Evolutionary conservation across 306 rosid genomes (phyloP).

Genomic region (Fagus crenata): DNA sequence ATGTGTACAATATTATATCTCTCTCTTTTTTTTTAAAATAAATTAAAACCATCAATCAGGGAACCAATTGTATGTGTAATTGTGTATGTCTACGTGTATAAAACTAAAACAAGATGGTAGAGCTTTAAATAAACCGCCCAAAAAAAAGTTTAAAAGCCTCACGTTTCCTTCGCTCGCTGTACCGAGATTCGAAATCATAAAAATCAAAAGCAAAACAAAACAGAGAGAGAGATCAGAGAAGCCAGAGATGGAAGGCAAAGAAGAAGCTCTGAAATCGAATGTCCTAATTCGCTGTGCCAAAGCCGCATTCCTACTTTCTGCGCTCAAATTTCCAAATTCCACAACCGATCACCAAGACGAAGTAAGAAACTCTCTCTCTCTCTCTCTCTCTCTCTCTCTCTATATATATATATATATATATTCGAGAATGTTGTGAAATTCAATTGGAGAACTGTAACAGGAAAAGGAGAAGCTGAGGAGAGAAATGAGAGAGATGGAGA

Average conservation of each 20-base stretch:
- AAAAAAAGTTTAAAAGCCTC: no score
- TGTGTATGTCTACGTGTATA: no score
- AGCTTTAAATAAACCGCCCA: no score
- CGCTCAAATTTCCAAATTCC: slow-evolving; percentile 33
- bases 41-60: no score
- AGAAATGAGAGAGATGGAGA: slow-evolving; percentile 46
- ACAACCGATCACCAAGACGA: slow-evolving; percentile 13
- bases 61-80: no score
- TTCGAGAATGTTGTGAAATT: neutral
- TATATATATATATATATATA: neutral
- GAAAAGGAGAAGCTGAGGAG: slow-evolving; percentile 41
- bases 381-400: neutral
- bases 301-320: slow-evolving; percentile 51
- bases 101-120: no score
- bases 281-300: slow-evolving; percentile 50
- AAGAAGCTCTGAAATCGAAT: slow-evolving; percentile 33
- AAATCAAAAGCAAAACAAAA: neutral
- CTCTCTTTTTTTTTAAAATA: no score
- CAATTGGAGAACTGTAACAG: slow-evolving; percentile 13
- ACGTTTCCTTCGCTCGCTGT: no score
- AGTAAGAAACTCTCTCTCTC: slow-evolving; percentile 1
- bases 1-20: no score
- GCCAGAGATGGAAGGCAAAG: slow-evolving; percentile 29
- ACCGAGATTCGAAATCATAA: no score
- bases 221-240: slow-evolving; percentile 3